Base-by-base conservation (phyloP, 768 basidiomycete genomes). In the Trametes sanguinea region DNA sequence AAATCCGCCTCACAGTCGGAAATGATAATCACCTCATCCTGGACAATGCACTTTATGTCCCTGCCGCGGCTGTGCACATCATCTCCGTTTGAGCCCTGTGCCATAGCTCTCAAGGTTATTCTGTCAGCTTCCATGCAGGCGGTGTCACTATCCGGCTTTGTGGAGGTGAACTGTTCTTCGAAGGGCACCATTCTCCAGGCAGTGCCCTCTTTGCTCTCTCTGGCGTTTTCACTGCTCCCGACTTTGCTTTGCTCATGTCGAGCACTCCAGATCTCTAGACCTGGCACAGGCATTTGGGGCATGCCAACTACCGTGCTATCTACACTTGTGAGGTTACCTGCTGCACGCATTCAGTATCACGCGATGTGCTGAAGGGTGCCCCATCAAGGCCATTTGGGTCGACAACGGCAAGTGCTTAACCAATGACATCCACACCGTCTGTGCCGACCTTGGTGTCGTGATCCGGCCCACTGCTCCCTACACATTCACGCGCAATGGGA, bases 401-500 rank as follows among this genome's bases (percentile, higher is more conserved):
- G 68, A 73, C 61, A n/a, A n/a, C n/a, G n/a, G n/a, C n/a, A n/a
- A n/a, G n/a, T n/a, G n/a, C n/a, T n/a, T n/a, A n/a, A 51, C 58
- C n/a, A 11, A 33, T 10, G 58, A 43, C 9, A 44, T 56, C 48
- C 5, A 27, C 33, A 30, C 22, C 32, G 47, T 62, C 48, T 55
- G 54, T 16, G 42, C 27, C 27, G 42, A 37, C 1, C 55, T 56
- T 10, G 64, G 64, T 1, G 51, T 56, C 46, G 27, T 17, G 0
- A 63, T 68, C 8, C 51, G 70, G 29, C 68, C 54, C 53, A 75
- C 74, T 0, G 73, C 73, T 0, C 70, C 75, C 0, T 68, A 79
- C 63, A 78, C 76, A 6, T 78, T 75, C 14, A 72, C 71, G 0
- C 74, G 77, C 11, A 79, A 74, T 56, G 76, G 79, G 2, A 60